phyloP scores from a whole-genome alignment of 106 monocot genomes.

The Acorus calamus region DNA sequence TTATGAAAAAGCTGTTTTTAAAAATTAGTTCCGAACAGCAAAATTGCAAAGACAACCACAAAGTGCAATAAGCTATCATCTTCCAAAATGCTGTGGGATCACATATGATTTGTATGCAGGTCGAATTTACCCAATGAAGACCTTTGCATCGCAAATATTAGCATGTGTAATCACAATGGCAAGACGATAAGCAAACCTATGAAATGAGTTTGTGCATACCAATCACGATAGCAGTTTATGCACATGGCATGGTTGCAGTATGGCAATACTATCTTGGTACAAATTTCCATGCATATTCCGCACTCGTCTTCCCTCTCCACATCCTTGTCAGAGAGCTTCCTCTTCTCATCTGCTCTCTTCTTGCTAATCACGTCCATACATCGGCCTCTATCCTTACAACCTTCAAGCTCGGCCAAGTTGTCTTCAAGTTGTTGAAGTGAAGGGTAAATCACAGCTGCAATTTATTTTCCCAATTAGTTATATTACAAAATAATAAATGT shows the following conservation, averaged over 20 bases:
- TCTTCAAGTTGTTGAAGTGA: constrained; percentile 71
- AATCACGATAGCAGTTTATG: constrained; percentile 87
- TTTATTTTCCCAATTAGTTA: background rate
- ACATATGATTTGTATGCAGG: too few species aligned
- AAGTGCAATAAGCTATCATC: too few species aligned
- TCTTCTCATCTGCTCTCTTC: constrained; percentile 37
- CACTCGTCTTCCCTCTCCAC: constrained; percentile 69
- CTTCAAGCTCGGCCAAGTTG: constrained; percentile 30
- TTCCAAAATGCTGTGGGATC: too few species aligned
- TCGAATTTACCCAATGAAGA: too few species aligned
- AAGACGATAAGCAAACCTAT: background rate
- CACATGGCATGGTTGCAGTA: constrained; percentile 95
- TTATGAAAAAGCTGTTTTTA: too few species aligned
- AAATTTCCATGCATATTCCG: constrained; percentile 75
- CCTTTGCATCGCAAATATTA: too few species aligned
- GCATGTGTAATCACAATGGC: too few species aligned
- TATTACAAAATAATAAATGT: too few species aligned
- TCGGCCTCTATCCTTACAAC: constrained; percentile 16
- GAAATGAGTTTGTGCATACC: constrained; percentile 27
- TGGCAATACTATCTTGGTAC: constrained; percentile 83
- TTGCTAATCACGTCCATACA: constrained; percentile 23
- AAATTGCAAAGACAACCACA: too few species aligned
- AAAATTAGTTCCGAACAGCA: too few species aligned
- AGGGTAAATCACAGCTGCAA: constrained; percentile 74
- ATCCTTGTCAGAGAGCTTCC: constrained; percentile 35